phyloP scores from a whole-genome alignment of 2,329 filamentous ascomycete genomes.

The Calonectria crousiana region DNA sequence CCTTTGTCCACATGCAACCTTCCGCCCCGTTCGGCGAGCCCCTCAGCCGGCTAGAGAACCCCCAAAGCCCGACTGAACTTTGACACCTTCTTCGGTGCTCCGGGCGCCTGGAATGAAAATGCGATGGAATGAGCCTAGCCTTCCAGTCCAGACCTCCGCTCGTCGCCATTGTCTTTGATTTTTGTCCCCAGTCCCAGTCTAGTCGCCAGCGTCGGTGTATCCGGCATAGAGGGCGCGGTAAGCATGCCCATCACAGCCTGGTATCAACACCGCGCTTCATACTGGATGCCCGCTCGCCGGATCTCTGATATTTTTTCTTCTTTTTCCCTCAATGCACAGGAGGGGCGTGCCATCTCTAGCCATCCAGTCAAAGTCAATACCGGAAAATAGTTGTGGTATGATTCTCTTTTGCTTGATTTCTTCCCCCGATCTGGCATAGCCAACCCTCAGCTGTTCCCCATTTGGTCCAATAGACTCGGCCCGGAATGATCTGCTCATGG shows the following conservation, averaged over 20 bases:
- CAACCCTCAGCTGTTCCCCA: slow-evolving; percentile 36
- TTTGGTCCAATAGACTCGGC: slow-evolving; percentile 37
- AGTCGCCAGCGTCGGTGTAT: slow-evolving; percentile 16
- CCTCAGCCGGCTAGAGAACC: slow-evolving; percentile 16
- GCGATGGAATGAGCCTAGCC: slow-evolving; percentile 32
- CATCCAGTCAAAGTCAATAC: slow-evolving; percentile 21
- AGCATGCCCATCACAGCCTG: slow-evolving; percentile 1
- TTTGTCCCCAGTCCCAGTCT: slow-evolving; percentile 9
- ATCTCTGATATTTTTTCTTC: background rate
- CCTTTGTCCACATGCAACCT: slow-evolving; percentile 24
- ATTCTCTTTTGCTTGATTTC: slow-evolving; percentile 24
- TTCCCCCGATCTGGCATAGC: slow-evolving; percentile 31
- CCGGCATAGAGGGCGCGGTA: slow-evolving; percentile 8
- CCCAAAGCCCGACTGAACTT: slow-evolving; percentile 30
- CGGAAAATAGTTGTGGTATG: slow-evolving; percentile 28
- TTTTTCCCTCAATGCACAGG: slow-evolving; percentile 4
- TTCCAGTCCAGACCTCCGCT: background rate
- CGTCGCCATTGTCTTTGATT: slow-evolving; percentile 21
- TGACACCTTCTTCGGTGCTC: slow-evolving; percentile 29
- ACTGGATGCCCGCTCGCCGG: background rate
- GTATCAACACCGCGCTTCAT: background rate
- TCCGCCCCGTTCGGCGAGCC: slow-evolving; percentile 4
- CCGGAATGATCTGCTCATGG: slow-evolving; percentile 41
- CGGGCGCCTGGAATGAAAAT: slow-evolving; percentile 39
- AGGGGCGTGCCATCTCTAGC: background rate